Percentiles rank a stretch among this genome's conserved stretches.
These are phyloP conservation scores for Talaromyces sp. DNA, from an alignment of 2,329 filamentous ascomycete species.

Conservation along the genomic window DNA sequence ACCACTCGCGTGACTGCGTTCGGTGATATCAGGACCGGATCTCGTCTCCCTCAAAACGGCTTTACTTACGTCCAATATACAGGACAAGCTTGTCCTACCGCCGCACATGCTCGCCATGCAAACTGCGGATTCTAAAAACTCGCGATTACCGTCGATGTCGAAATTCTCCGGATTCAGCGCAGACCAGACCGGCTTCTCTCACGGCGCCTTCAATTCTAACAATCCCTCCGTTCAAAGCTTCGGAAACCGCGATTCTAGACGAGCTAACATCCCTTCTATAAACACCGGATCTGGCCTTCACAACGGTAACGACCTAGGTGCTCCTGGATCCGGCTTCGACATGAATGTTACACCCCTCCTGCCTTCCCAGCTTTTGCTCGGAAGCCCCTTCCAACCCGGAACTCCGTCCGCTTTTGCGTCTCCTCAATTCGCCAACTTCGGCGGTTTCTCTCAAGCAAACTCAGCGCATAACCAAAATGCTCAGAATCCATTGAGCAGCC, in stretches of 20 bases:
- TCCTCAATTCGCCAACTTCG: constrained; percentile 85
- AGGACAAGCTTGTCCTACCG: constrained; percentile 79
- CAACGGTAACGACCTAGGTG: constrained; percentile 71
- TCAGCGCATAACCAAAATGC: constrained; percentile 56
- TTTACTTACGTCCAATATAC: constrained; percentile 71
- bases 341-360: constrained; percentile 98
- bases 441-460: constrained; percentile 68
- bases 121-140: constrained; percentile 68
- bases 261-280: constrained; percentile 82
- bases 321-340: constrained; percentile 84
- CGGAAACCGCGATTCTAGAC: constrained; percentile 79
- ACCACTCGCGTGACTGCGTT: constrained; percentile 22
- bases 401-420: constrained; percentile 87
- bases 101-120: constrained; percentile 86
- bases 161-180: constrained; percentile 71
- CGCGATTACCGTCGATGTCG: constrained; percentile 69
- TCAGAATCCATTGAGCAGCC: constrained; percentile 66
- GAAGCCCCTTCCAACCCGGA: constrained; percentile 94
- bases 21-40: constrained; percentile 26
- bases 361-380: constrained; percentile 88
- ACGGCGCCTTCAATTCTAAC: constrained; percentile 88
- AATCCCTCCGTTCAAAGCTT: constrained; percentile 70
- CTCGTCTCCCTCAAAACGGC: constrained; percentile 68
- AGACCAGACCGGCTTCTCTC: constrained; percentile 84
- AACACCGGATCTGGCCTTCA: constrained; percentile 71